Evolutionary conservation across 768 basidiomycete genomes (phyloP), one percentile per base, ranked within the genome.

Genomic region (Rhizopogon vesiculosus): DNA sequence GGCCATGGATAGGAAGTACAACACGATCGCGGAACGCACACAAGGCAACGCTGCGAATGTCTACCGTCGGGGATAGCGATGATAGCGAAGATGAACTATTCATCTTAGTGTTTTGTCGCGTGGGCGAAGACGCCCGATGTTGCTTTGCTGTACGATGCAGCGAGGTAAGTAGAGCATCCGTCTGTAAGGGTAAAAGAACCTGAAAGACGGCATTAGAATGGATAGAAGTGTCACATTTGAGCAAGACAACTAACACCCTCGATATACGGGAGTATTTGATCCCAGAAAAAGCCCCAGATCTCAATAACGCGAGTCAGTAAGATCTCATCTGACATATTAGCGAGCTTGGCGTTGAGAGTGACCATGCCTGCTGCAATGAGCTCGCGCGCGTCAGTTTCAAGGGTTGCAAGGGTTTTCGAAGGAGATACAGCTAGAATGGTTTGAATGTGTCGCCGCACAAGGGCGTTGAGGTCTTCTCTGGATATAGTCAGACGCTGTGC

Each of bases 251-350:
- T 66, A 62, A 93, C 91, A 53, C 90, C 91, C 78, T 93, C 91
- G 35, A 93, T 76, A 65, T 93, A 94, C 7, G 91, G 88, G 7
- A 94, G 74, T 28, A 93, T 85, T 57, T 90, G 85, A 62, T 89
- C 89, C 88, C 91, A 96, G 71, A 97, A 97, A 76, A 96, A 95
- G 13, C 80, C 82, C 93, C 94, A 98, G 16, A 90, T 78, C 62
- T 95, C 93, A 2, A 93, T 89, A 16, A 96, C 78, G 29, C 91
- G 79, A 5, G 76, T 75, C 5, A 95, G 74, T 15, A 98, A 76
- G 64, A 87, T 83, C 40, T 87, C 86, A 42, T 95, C 93, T 28
- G 93, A 88, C 8, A 89, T 74, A 3, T 80, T 84, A 31, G 79
- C 75, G 5, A 98, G 76, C 63, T 91, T 94, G 0, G 92, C 85